A percentile compares a stretch with the other conserved stretches of the same genome.
phyloP scores from a whole-genome alignment of 129 eudicot species.

The Helianthus tuberosus region DNA sequence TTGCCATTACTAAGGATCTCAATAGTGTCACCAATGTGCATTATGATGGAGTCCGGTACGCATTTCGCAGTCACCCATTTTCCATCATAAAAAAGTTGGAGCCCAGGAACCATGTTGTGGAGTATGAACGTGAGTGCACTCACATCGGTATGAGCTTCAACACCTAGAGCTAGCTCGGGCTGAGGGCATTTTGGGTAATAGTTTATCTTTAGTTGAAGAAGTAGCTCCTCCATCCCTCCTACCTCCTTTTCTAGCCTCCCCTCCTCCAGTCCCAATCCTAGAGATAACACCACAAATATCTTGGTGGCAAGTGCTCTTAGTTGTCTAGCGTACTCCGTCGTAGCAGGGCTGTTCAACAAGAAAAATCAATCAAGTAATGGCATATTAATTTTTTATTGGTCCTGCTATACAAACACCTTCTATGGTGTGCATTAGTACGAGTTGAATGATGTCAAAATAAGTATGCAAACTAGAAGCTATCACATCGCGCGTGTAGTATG shows the following conservation, averaged over 20 bases:
- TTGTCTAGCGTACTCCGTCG: constrained; percentile 67
- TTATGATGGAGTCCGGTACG: constrained; percentile 81
- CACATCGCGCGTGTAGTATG: too few relatives aligned
- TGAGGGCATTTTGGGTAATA: constrained; percentile 97
- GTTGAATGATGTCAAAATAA: too few relatives aligned
- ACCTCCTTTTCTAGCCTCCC: constrained; percentile 79
- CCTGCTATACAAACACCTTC: too few relatives aligned
- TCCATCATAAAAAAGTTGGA: constrained; percentile 69
- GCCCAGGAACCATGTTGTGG: constrained; percentile 97
- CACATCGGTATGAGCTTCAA: constrained; percentile 94
- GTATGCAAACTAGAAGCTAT: too few relatives aligned
- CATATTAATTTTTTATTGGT: not conserved
- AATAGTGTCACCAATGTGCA: constrained; percentile 91
- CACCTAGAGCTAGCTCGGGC: constrained; percentile 96
- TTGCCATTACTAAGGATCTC: constrained; percentile 92
- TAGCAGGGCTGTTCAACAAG: constrained; percentile 59
- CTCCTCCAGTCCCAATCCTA: constrained; percentile 74
- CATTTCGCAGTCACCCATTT: constrained; percentile 92
- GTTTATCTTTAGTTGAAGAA: constrained; percentile 82
- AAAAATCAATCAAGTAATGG: constrained; percentile 1
- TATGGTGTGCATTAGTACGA: too few relatives aligned
- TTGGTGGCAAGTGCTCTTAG: constrained; percentile 67
- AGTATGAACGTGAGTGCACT: constrained; percentile 93
- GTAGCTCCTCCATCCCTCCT: constrained; percentile 76
- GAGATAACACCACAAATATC: constrained; percentile 62